These are phyloP conservation scores for Geotrichum histeridarum DNA, from an alignment of 1,139 yeast species.

Conservation along the genomic window DNA sequence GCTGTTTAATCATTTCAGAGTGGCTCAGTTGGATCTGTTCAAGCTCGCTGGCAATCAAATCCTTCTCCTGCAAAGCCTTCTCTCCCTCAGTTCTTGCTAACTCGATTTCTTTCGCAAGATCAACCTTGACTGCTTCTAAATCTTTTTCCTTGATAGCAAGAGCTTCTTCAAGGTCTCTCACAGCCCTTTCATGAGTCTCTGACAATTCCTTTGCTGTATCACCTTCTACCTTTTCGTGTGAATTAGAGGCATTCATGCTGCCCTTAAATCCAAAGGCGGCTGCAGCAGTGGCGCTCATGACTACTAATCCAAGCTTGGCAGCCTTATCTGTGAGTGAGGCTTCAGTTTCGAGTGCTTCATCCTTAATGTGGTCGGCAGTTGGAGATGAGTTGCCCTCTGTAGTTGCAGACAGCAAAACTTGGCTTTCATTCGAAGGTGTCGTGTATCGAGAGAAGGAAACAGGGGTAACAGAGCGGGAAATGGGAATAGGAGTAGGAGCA, in stretches of 20 bases:
- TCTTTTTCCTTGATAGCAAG: slow-evolving; percentile 5
- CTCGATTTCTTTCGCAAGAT: slow-evolving; percentile 3
- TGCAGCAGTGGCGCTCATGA: neutral
- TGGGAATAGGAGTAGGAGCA: slow-evolving; percentile 2
- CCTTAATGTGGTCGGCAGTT: no score
- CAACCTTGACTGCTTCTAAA: slow-evolving; percentile 10
- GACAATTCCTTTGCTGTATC: slow-evolving; percentile 7
- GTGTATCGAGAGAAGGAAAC: slow-evolving; percentile 3
- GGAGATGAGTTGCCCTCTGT: neutral
- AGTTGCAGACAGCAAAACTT: neutral
- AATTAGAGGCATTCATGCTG: no score
- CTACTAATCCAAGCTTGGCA: neutral
- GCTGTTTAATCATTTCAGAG: neutral
- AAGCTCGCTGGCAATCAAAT: slow-evolving; percentile 2
- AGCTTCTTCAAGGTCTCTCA: slow-evolving; percentile 6
- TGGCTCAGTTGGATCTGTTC: neutral
- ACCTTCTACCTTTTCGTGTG: no score
- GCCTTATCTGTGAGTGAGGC: neutral
- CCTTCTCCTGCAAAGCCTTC: neutral
- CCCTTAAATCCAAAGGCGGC: neutral
- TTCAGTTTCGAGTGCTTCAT: neutral
- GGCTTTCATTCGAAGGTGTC: slow-evolving; percentile 3
- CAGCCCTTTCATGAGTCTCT: neutral
- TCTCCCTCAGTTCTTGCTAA: slow-evolving; percentile 5
- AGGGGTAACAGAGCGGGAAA: slow-evolving; percentile 6